phyloP scores from a whole-genome alignment of 2,329 filamentous ascomycete species.

The Cladosporium sp. region DNA sequence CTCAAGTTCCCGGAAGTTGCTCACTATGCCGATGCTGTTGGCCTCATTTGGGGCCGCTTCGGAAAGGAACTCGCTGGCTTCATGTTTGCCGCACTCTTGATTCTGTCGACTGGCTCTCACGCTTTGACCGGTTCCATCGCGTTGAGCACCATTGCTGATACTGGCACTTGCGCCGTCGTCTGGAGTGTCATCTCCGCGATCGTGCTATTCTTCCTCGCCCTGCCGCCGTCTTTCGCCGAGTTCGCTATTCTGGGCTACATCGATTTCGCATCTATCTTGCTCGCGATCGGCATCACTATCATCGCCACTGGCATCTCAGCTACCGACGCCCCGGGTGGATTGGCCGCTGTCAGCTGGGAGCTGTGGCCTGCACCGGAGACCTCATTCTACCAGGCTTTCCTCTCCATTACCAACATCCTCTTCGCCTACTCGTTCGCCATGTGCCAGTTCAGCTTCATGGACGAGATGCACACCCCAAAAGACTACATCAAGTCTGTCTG shows the following conservation, averaged over 20 bases:
- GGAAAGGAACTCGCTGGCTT: slow-evolving; percentile 46
- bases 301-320: slow-evolving; percentile 38
- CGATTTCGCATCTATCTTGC: slow-evolving; percentile 39
- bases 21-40: slow-evolving; percentile 48
- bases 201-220: slow-evolving; percentile 38
- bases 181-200: slow-evolving; percentile 47
- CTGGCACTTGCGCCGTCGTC: slow-evolving; percentile 41
- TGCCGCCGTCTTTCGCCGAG: slow-evolving; percentile 39
- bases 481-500: slow-evolving; percentile 60
- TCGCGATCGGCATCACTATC: slow-evolving; percentile 39
- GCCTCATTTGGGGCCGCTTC: slow-evolving; percentile 44
- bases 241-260: slow-evolving; percentile 39
- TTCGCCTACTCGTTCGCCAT: slow-evolving; percentile 60
- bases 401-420: slow-evolving; percentile 70
- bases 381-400: slow-evolving; percentile 58
- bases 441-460: slow-evolving; percentile 68
- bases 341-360: slow-evolving; percentile 36
- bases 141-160: slow-evolving; percentile 43
- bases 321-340: slow-evolving; percentile 30
- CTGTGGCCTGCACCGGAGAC: slow-evolving; percentile 37
- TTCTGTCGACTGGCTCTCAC: slow-evolving; percentile 47
- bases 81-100: slow-evolving; percentile 47
- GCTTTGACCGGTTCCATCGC: slow-evolving; percentile 49
- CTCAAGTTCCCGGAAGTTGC: slow-evolving; percentile 47
- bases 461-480: slow-evolving; percentile 64